Evolutionary conservation across 352 stramenopile genomes (phyloP), one percentile per base, ranked within the genome.

Genomic region (Pythium pectinolyticum): DNA sequence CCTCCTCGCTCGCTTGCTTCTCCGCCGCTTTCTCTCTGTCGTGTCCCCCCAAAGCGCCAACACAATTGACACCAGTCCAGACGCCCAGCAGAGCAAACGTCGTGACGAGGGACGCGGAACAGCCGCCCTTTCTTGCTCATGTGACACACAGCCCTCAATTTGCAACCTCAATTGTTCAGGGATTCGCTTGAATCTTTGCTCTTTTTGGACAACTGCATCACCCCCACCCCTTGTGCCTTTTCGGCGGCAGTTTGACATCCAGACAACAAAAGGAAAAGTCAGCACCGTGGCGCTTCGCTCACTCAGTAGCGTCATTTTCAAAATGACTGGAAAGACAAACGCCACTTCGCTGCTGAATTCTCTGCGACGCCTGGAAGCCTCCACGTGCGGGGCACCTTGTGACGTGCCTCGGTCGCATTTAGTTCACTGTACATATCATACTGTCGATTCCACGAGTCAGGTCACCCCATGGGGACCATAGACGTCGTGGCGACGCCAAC

Each of bases 151-250:
- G 28, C 57, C 22, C 25, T 35, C 35, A 63, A 40, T 39, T 14
- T 5, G 35, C 57, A 63, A 63, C 47, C 3, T n/a, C n/a, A n/a
- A n/a, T n/a, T 0, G 17, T 2, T 14, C 34, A 40, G 8, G 8
- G 19, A 24, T 6, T 6, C 3, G 22, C 24, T 10, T 25, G 30
- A 57, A 45, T 31, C 32, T 41, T 46, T 11, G 19, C 54, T 39
- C 31, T 53, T 17, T 46, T 53, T 45, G 12, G 12, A 31, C 54
- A 61, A 61, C 41, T 40, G 15, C 2, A 17, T 9, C 41, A 49
- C 0, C 45, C 56, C 56, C 37, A 56, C 20, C 56, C 56, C 56
- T 43, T 27, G 56, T 54, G 41, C 14, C 56, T 47, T 54, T 56
- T 56, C 22, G 31, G 43, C 27, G 31, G 56, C n/a, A 53, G 9